Evolutionary conservation across 2,329 filamentous ascomycete genomes (phyloP).

Genomic region (Hyphodiscus sp.): DNA sequence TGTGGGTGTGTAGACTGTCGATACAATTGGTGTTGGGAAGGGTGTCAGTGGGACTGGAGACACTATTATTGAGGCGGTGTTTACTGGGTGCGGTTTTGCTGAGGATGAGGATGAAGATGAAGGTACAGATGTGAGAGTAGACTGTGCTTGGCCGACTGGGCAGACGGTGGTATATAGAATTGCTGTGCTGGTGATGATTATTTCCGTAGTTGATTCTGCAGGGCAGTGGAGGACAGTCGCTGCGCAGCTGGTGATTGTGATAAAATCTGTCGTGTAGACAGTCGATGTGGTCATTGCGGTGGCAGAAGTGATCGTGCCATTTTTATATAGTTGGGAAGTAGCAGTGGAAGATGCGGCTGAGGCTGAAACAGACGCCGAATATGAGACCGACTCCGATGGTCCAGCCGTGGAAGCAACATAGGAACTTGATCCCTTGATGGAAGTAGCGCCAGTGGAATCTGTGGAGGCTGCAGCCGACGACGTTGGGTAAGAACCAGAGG

Average conservation of each 20-base stretch:
- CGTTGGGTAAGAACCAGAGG: background rate
- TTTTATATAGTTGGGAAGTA: background rate
- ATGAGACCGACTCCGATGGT: background rate
- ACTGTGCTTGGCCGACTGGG: conserved; percentile 5
- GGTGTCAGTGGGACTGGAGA: conserved; percentile 6
- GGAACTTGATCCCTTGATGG: background rate
- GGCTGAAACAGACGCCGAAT: background rate
- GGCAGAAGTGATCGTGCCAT: conserved; percentile 8
- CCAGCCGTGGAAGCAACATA: background rate
- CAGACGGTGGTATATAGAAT: conserved; percentile 16
- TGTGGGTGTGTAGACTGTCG: conserved; percentile 11
- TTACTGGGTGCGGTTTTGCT: background rate
- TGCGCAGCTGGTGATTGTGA: conserved; percentile 14
- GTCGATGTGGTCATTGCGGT: conserved; percentile 15
- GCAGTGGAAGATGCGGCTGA: conserved; percentile 42
- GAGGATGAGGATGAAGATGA: background rate
- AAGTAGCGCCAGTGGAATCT: background rate
- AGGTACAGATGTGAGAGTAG: background rate
- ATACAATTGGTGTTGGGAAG: conserved; percentile 3
- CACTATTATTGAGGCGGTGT: background rate
- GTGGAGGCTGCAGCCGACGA: background rate
- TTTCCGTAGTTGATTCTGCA: conserved; percentile 1
- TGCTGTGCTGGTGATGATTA: conserved; percentile 12
- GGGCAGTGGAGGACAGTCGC: conserved; percentile 16
- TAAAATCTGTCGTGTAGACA: conserved; percentile 9